Percentiles rank a stretch among this genome's conserved stretches.
Conservation (phyloP, 441 rosid genomes). For the Corymbia calophylla region DNA sequence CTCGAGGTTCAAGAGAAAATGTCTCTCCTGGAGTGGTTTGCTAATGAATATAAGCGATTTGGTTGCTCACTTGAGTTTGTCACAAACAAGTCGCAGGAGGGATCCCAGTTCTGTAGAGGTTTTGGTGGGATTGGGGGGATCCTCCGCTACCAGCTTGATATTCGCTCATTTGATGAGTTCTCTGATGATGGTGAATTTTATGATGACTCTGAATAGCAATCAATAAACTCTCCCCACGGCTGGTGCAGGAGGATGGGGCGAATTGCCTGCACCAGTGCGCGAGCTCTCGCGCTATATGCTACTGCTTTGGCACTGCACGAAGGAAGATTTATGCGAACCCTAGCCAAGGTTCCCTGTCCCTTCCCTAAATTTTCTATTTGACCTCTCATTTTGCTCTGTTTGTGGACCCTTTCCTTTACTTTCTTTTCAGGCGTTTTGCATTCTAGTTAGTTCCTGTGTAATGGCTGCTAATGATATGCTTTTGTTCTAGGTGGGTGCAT, state of each 20-base stretch:
- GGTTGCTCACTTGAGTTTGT: conserved; percentile 81
- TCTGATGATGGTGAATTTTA: conserved; percentile 51
- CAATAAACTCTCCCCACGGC: conserved; percentile 40
- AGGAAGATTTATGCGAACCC: background rate
- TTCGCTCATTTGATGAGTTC: conserved; percentile 58
- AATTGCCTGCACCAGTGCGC: conserved; percentile 43
- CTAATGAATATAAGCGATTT: conserved; percentile 64
- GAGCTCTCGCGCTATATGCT: conserved; percentile 4
- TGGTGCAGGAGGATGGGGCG: conserved; percentile 50
- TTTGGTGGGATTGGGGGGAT: conserved; percentile 92
- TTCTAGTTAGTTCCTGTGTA: background rate
- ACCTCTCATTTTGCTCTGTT: background rate
- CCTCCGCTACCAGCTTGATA: conserved; percentile 77
- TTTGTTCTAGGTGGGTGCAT: background rate
- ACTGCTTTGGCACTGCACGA: background rate
- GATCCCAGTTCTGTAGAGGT: conserved; percentile 84
- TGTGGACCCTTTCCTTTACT: background rate
- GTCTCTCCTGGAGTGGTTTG: conserved; percentile 86
- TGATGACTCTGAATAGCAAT: conserved; percentile 79
- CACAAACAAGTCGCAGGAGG: conserved; percentile 84
- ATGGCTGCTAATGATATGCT: background rate
- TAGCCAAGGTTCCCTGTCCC: background rate
- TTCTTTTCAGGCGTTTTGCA: background rate
- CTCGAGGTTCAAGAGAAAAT: conserved; percentile 59
- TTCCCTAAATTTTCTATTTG: background rate